These are phyloP conservation scores for Naumovozyma castellii DNA, from an alignment of 805 yeast genomes.

Conservation along the genomic window DNA sequence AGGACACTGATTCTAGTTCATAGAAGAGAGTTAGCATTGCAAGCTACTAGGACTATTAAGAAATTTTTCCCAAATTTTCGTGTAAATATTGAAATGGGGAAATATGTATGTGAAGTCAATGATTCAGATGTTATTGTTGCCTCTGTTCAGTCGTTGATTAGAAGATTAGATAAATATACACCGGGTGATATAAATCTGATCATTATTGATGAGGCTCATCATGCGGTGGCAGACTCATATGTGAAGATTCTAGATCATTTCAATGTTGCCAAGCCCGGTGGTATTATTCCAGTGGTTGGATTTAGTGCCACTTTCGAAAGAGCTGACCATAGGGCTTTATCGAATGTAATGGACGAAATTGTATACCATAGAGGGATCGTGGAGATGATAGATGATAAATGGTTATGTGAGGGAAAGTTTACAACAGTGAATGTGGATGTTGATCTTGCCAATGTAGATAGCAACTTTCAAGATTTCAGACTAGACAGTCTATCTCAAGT, in stretches of 20 bases:
- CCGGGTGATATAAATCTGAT: constrained; percentile 54
- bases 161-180: constrained; percentile 41
- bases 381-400: constrained; percentile 58
- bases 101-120: constrained; percentile 20
- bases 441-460: constrained; percentile 33
- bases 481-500: constrained; percentile 40
- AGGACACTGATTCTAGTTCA: constrained; percentile 61
- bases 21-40: constrained; percentile 66
- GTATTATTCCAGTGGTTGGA: constrained; percentile 57
- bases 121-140: constrained; percentile 63
- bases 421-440: constrained; percentile 44
- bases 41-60: constrained; percentile 47
- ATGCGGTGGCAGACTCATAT: constrained; percentile 70
- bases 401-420: constrained; percentile 61
- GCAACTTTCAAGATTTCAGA: constrained; percentile 47
- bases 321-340: constrained; percentile 56
- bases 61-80: constrained; percentile 39
- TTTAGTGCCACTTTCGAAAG: constrained; percentile 83
- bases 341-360: constrained; percentile 56
- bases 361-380: constrained; percentile 58
- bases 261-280: constrained; percentile 33
- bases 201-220: constrained; percentile 88
- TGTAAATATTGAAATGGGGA: constrained; percentile 67
- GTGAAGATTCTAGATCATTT: constrained; percentile 49
- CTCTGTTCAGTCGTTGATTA: constrained; percentile 57